Evolutionary conservation across 305 asterid species (phyloP), one percentile per base, ranked within the genome.

Genomic region (Andrographis paniculata): DNA sequence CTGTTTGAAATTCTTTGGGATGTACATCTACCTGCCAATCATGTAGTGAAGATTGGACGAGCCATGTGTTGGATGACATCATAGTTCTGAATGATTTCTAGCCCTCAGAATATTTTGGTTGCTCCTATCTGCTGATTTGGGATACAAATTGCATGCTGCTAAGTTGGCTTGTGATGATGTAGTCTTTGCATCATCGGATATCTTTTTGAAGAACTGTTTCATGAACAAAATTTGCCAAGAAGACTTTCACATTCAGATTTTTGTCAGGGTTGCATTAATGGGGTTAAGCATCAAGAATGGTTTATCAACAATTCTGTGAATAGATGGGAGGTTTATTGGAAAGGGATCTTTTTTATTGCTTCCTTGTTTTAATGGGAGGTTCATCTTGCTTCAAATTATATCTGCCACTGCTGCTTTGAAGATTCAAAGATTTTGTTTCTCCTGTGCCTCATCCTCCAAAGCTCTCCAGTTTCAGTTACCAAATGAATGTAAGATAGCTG

Each of bases 381-480:
- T 39, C 63, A 55, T 20, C 40, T 53, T 69, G 24, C 65, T 65
- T 58, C n/a, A n/a, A n/a, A n/a, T 61, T 77, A 56, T 53, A 54
- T 67, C 69, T 59, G 62, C 55, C 54, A 42, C 46, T 60, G 73
- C 47, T 68, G 65, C 71, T 67, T 52, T 54, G 75, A 61, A 67
- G 70, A 55, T 46, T 62, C 52, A 63, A 65, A 38, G 70, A 49
- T 63, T 65, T 55, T 68, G 59, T 52, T 69, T 70, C 62, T 75
- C 70, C 56, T 62, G 52, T 66, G 74, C 64, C 67, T 73, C 75
- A 57, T 68, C 71, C 68, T 27, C 48, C 64, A 59, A 68, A 60
- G 72, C 77, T 60, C 72, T 58, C 61, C 60, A 72, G 72, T 69
- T 65, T 64, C 64, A 45, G 36, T 70, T 58, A 71, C 68, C 56